Percentiles rank a stretch among this genome's conserved stretches.
phyloP scores from a whole-genome alignment of 2,329 filamentous ascomycete genomes.

The Fusarium austroafricanum region DNA sequence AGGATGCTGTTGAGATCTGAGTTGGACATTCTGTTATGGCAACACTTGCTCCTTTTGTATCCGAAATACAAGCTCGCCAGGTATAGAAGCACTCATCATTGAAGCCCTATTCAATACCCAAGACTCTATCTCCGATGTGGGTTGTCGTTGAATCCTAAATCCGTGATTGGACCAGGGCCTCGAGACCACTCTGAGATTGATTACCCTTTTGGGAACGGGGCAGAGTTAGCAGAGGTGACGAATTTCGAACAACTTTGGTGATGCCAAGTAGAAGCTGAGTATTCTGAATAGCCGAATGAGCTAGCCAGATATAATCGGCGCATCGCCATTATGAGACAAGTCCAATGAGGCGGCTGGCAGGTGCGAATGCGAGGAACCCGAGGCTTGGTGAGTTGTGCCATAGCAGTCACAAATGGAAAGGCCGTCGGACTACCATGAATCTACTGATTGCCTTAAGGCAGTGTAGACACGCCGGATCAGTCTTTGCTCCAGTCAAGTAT shows the following conservation, averaged over 20 bases:
- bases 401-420: background rate
- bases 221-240: background rate
- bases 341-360: background rate
- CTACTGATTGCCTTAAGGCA: background rate
- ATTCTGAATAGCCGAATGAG: background rate
- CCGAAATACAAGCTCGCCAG: background rate
- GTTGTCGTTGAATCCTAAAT: slow-evolving; percentile 19
- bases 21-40: background rate
- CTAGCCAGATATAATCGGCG: background rate
- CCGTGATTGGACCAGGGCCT: slow-evolving; percentile 27
- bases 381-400: background rate
- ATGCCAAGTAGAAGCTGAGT: background rate
- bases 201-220: slow-evolving; percentile 25
- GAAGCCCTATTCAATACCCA: background rate
- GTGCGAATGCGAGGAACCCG: background rate
- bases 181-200: slow-evolving; percentile 30
- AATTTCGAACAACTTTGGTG: background rate
- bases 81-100: background rate
- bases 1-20: slow-evolving; percentile 1
- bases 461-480: background rate
- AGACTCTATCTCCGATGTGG: slow-evolving; percentile 13
- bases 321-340: background rate
- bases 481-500: background rate
- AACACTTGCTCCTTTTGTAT: slow-evolving; percentile 11
- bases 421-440: background rate